Conservation (phyloP, 768 basidiomycete genomes). For the Suillus spraguei region DNA sequence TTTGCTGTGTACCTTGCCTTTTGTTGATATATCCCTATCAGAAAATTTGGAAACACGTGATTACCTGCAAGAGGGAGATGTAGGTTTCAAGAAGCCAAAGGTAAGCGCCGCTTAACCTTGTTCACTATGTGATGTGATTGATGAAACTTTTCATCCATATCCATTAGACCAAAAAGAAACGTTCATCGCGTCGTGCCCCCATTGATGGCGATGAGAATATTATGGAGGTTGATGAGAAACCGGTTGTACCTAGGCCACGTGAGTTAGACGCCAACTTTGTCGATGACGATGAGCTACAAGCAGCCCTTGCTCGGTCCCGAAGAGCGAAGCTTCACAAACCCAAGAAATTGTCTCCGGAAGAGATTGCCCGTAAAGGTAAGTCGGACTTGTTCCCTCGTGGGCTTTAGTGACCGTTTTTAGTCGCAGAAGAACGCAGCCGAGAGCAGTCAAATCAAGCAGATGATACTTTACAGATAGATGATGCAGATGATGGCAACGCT, state of each 20-base stretch:
- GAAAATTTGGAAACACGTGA: constrained; percentile 89
- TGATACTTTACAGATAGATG: constrained; percentile 49
- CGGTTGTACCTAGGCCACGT: constrained; percentile 65
- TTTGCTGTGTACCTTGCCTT: not conserved
- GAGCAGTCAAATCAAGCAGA: constrained; percentile 47
- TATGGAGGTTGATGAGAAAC: constrained; percentile 84
- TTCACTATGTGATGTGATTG: not conserved
- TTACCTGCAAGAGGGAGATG: constrained; percentile 88
- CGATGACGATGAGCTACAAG: constrained; percentile 98
- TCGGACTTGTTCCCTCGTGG: constrained; percentile 15
- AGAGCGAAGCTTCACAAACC: constrained; percentile 77
- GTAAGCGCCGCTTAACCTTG: constrained; percentile 37
- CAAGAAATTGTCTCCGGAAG: constrained; percentile 79
- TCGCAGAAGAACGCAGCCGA: constrained; percentile 61
- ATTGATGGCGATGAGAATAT: constrained; percentile 40
- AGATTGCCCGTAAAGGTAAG: constrained; percentile 77
- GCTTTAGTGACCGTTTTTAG: constrained; percentile 39
- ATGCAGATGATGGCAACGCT: constrained; percentile 37
- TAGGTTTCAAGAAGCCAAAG: constrained; percentile 95
- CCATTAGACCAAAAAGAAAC: constrained; percentile 89
- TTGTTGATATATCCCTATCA: constrained; percentile 28
- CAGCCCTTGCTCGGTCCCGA: constrained; percentile 83
- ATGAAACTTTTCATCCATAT: constrained; percentile 4
- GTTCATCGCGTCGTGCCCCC: constrained; percentile 62
- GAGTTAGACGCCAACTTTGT: constrained; percentile 89